phyloP scores from a whole-genome alignment of 805 yeast species.

The Candida adriatica region DNA sequence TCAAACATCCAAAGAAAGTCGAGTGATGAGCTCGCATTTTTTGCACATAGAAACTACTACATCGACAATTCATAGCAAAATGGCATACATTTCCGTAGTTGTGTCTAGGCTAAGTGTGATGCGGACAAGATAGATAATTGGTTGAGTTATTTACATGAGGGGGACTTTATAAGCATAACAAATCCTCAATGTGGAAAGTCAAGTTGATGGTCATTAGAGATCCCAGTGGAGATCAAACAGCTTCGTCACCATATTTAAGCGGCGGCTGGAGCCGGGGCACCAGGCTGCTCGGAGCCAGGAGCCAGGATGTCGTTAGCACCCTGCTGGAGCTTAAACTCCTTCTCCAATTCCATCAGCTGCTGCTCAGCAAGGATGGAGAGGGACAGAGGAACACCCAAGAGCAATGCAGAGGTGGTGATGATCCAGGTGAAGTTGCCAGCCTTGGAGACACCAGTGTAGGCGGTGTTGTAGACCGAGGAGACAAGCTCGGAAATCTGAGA shows the following conservation, averaged over 20 bases:
- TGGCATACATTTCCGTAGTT: no score
- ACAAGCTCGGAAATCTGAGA: conserved; percentile 31
- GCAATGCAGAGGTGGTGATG: conserved; percentile 70
- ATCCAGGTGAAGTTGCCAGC: conserved; percentile 83
- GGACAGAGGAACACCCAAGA: conserved; percentile 89
- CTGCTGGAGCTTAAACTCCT: conserved; percentile 77
- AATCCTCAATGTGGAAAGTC: no score
- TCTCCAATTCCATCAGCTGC: conserved; percentile 90
- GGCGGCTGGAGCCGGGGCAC: conserved; percentile 26
- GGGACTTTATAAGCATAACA: no score
- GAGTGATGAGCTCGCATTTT: not conserved
- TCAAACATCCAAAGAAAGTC: conserved; percentile 75
- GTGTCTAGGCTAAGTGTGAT: no score
- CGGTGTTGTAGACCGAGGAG: conserved; percentile 30
- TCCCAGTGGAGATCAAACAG: no score
- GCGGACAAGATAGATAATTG: no score
- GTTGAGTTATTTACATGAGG: no score
- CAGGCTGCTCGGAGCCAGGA: conserved; percentile 49
- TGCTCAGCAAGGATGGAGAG: conserved; percentile 87
- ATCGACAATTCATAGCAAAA: no score
- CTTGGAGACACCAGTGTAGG: conserved; percentile 43
- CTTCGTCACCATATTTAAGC: conserved; percentile 8
- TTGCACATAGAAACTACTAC: no score
- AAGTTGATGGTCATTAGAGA: no score
- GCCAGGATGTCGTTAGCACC: conserved; percentile 71